Conservation (phyloP, 164 flowering plant genomes). For the Dillenia suffruticosa region DNA sequence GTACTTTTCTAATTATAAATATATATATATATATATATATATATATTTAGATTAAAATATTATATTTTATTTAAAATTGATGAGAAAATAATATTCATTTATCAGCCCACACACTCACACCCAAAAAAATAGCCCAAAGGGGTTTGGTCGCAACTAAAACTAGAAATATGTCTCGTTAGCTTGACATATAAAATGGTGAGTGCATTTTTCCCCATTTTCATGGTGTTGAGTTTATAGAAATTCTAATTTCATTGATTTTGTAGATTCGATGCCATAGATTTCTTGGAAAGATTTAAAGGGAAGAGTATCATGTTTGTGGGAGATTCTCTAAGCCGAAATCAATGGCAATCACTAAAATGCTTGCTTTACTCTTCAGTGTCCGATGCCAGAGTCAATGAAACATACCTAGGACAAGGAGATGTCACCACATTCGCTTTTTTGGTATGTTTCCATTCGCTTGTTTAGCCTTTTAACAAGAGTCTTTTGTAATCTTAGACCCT, state of each 20-base stretch:
- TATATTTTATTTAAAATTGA: too few species aligned
- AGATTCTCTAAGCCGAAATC: constrained; percentile 57
- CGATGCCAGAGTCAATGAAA: constrained; percentile 11
- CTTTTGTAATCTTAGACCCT: neutral
- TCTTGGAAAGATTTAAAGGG: constrained; percentile 37
- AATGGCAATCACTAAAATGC: constrained; percentile 53
- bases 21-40: too few species aligned
- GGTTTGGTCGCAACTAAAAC: too few species aligned
- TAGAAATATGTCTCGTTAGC: too few species aligned
- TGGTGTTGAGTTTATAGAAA: neutral
- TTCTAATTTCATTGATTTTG: neutral
- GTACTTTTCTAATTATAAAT: too few species aligned
- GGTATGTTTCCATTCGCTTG: constrained; percentile 19
- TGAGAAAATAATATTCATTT: too few species aligned
- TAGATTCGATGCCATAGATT: constrained; percentile 40
- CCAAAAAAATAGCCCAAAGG: too few species aligned
- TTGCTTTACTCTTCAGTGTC: constrained; percentile 44
- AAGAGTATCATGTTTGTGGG: constrained; percentile 63
- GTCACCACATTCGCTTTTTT: constrained; percentile 32
- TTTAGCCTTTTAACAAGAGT: neutral
- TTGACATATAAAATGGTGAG: too few species aligned
- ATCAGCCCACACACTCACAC: too few species aligned
- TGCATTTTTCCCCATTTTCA: too few species aligned
- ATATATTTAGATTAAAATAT: too few species aligned
- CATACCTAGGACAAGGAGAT: constrained; percentile 11